Conservation (phyloP, 2,329 filamentous ascomycete genomes). For the Paracoccidioides lutzii region DNA sequence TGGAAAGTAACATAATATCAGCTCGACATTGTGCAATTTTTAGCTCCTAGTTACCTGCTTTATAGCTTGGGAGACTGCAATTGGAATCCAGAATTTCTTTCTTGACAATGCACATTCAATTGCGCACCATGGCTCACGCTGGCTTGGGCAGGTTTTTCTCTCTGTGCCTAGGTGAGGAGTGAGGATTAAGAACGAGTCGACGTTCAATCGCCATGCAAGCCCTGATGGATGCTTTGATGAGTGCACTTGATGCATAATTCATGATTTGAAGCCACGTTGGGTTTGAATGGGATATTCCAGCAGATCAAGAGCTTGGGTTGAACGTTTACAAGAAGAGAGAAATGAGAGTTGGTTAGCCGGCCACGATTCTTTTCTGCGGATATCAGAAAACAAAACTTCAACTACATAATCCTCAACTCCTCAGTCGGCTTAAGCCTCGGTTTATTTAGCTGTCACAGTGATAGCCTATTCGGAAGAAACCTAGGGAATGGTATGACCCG, state of each 20-base stretch:
- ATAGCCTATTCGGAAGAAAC: too few relatives aligned
- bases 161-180: slow-evolving; percentile 28
- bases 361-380: too few relatives aligned
- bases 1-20: slow-evolving; percentile 15
- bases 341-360: too few relatives aligned
- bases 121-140: slow-evolving; percentile 44
- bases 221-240: slow-evolving; percentile 36
- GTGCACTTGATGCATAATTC: slow-evolving; percentile 30
- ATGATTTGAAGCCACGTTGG: slow-evolving; percentile 41
- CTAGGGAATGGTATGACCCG: too few relatives aligned
- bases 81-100: slow-evolving; percentile 39
- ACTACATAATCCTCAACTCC: too few relatives aligned
- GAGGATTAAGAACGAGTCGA: slow-evolving; percentile 54
- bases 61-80: too few relatives aligned
- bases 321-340: slow-evolving; percentile 8
- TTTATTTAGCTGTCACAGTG: too few relatives aligned
- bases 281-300: slow-evolving; percentile 38
- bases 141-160: slow-evolving; percentile 31
- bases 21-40: too few relatives aligned
- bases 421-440: too few relatives aligned
- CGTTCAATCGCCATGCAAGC: slow-evolving; percentile 53
- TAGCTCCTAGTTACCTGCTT: too few relatives aligned
- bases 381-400: too few relatives aligned
- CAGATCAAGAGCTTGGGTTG: slow-evolving; percentile 26
- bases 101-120: slow-evolving; percentile 48